A percentile compares a stretch with the other conserved stretches of the same genome.
phyloP scores from a whole-genome alignment of 345 rosid species.

The Salix purpurea region DNA sequence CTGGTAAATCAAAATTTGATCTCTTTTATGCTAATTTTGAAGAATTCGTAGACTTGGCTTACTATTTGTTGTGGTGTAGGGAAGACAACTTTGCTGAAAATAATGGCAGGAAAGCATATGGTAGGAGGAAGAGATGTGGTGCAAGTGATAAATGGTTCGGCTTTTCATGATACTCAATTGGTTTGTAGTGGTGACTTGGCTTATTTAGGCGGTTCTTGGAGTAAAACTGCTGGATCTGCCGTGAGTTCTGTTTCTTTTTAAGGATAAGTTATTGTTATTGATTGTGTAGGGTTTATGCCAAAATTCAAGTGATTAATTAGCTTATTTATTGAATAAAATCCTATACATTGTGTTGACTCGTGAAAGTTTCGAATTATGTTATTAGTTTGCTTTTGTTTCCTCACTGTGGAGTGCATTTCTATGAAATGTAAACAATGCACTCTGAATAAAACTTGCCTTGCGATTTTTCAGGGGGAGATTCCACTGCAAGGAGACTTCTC shows the following conservation, averaged over 20 bases:
- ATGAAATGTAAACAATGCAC: neutral
- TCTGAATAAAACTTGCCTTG: constrained; percentile 8
- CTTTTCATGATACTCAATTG: constrained; percentile 83
- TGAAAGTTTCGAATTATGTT: neutral
- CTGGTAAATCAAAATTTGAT: constrained; percentile 43
- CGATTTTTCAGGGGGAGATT: constrained; percentile 65
- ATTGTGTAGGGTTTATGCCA: neutral
- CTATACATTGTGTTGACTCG: neutral
- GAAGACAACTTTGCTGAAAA: constrained; percentile 79
- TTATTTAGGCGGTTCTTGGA: constrained; percentile 91
- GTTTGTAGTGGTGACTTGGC: constrained; percentile 86
- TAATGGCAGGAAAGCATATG: constrained; percentile 92
- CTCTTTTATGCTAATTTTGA: neutral
- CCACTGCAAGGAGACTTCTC: constrained; percentile 98
- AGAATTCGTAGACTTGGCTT: neutral
- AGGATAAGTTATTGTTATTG: neutral
- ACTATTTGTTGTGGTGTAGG: constrained; percentile 32
- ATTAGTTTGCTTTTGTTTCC: neutral
- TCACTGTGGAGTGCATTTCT: neutral
- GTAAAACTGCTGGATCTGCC: constrained; percentile 52
- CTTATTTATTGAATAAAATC: neutral
- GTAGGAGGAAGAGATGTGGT: constrained; percentile 88
- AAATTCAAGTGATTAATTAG: neutral
- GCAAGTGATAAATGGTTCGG: constrained; percentile 65
- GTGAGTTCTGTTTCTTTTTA: neutral